Conservation (phyloP, 2,329 filamentous ascomycete genomes). For the Penicillium sp. region DNA sequence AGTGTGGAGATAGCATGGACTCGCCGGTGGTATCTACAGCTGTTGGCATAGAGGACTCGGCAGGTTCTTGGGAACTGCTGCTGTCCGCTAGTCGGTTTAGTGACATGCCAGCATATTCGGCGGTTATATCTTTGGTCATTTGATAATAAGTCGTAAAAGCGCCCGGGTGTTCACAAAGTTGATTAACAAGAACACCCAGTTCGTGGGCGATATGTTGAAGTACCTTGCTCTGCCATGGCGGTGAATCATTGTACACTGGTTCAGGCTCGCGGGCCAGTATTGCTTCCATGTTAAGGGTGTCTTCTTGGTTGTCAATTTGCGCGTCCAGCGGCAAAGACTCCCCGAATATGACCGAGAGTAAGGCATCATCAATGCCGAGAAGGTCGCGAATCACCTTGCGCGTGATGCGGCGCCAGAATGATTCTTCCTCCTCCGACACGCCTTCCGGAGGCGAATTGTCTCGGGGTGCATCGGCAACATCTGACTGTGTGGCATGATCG, state of each 20-base stretch:
- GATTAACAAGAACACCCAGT: conserved; percentile 78
- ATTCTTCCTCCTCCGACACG: conserved; percentile 57
- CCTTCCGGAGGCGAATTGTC: conserved; percentile 44
- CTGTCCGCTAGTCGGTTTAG: conserved; percentile 40
- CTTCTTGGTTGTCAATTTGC: conserved; percentile 28
- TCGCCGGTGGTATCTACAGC: conserved; percentile 21
- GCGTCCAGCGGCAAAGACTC: conserved; percentile 63
- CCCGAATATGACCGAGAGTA: conserved; percentile 84
- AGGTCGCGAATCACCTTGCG: conserved; percentile 84
- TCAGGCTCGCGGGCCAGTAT: conserved; percentile 33
- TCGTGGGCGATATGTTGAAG: conserved; percentile 84
- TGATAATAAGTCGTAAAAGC: conserved; percentile 81
- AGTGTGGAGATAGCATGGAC: conserved; percentile 45
- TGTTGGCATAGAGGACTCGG: conserved; percentile 9
- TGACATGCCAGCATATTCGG: conserved; percentile 78
- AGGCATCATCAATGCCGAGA: conserved; percentile 83
- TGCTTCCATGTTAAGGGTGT: conserved; percentile 36
- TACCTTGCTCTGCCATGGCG: conserved; percentile 62
- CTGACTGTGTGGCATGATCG: conserved; percentile 17
- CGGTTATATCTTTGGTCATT: conserved; percentile 59
- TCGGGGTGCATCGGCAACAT: conserved; percentile 54
- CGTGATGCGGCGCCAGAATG: conserved; percentile 79
- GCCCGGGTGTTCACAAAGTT: conserved; percentile 81
- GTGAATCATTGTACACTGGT: conserved; percentile 26
- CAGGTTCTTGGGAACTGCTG: conserved; percentile 10